phyloP scores from a whole-genome alignment of 1,284 basidiomycete species.

The Puccinia coronata region DNA sequence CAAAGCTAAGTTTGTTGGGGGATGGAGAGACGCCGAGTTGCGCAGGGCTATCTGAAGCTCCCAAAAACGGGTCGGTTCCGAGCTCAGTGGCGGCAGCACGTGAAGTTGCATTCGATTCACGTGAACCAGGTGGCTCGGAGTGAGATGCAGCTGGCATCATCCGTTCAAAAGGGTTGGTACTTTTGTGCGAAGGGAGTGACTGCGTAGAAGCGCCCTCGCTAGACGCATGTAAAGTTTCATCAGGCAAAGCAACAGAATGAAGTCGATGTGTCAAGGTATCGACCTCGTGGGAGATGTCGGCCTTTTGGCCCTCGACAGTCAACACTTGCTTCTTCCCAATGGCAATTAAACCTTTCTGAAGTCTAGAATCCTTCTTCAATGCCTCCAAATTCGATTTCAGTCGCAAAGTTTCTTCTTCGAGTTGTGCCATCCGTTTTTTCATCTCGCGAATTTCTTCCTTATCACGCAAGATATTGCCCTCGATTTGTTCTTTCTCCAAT shows the following conservation, averaged over 20 bases:
- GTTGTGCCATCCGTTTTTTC: slow-evolving; percentile 78
- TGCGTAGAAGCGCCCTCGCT: slow-evolving; percentile 45
- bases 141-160: slow-evolving; percentile 20
- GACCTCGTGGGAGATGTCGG: slow-evolving; percentile 70
- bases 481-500: slow-evolving; percentile 88
- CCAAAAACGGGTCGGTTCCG: slow-evolving; percentile 1
- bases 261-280: slow-evolving; percentile 51
- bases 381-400: slow-evolving; percentile 81
- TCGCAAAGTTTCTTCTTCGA: slow-evolving; percentile 71
- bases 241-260: slow-evolving; percentile 46
- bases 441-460: slow-evolving; percentile 90
- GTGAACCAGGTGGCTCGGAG: neutral
- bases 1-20: slow-evolving; percentile 15
- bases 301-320: slow-evolving; percentile 76
- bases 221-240: neutral
- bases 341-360: slow-evolving; percentile 90
- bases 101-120: neutral
- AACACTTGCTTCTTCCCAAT: slow-evolving; percentile 92
- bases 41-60: neutral
- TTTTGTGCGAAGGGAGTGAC: slow-evolving; percentile 23
- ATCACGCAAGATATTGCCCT: slow-evolving; percentile 81
- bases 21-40: neutral
- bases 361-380: slow-evolving; percentile 86
- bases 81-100: no score
- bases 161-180: slow-evolving; percentile 46